phyloP scores from a whole-genome alignment of 2,329 filamentous ascomycete species.

The Calonectria pseudoturangicola region DNA sequence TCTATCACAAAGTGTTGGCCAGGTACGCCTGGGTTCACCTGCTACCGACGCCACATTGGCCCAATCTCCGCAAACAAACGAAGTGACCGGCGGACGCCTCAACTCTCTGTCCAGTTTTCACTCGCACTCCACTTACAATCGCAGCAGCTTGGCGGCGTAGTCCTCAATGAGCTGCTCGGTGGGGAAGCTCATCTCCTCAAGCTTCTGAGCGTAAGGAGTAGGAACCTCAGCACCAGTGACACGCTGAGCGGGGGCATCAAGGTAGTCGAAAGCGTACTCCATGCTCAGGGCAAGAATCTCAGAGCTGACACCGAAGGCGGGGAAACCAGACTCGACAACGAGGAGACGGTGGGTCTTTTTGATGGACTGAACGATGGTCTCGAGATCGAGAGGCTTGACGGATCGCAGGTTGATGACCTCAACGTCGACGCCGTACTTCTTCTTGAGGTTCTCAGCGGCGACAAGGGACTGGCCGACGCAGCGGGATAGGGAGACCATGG shows the following conservation, averaged over 20 bases:
- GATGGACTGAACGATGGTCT: constrained; percentile 95
- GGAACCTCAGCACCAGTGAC: constrained; percentile 98
- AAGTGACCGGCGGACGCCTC: constrained; percentile 39
- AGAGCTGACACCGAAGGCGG: constrained; percentile 92
- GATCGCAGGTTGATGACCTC: constrained; percentile 99
- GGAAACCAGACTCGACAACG: constrained; percentile 96
- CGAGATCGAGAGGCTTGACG: constrained; percentile 96
- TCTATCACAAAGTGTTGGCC: constrained; percentile 60
- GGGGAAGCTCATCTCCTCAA: constrained; percentile 97
- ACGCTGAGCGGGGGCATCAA: constrained; percentile 93
- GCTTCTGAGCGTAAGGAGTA: constrained; percentile 93
- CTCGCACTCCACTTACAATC: constrained; percentile 73
- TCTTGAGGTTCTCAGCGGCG: constrained; percentile 93
- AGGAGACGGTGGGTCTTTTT: constrained; percentile 98
- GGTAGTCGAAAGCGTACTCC: constrained; percentile 99
- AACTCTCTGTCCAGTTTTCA: constrained; percentile 42
- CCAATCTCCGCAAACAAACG: background rate
- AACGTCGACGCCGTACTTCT: constrained; percentile 95
- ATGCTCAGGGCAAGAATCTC: constrained; percentile 96
- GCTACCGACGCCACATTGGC: constrained; percentile 38
- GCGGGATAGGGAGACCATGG: constrained; percentile 94
- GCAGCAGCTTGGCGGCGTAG: constrained; percentile 92
- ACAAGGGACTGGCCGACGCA: constrained; percentile 94
- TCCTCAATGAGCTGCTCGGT: constrained; percentile 90
- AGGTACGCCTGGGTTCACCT: constrained; percentile 50